Base-by-base conservation (phyloP, 1,139 yeast species). In the Hansenula sp. region DNA sequence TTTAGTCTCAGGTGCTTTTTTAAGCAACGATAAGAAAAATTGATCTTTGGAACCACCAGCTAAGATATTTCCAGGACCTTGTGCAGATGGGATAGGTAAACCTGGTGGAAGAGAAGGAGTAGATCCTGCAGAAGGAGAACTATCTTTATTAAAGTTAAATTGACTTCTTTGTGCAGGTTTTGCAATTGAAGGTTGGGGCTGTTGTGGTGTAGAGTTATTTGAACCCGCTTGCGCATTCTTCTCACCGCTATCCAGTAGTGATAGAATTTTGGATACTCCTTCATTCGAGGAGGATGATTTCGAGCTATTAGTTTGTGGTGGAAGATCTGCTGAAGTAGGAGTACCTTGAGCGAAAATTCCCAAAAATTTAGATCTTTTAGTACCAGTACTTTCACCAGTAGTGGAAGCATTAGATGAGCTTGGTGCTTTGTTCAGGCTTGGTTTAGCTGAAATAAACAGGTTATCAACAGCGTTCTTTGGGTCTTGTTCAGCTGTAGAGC, bases 21-120 rank as follows among this genome's bases (percentile, higher is more conserved):
- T 67, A 56, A 79, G 60, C 45, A 79, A 63, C 0, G 84, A 76
- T 67, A 74, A 68, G 59, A 79, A 77, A 50, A 79, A 79, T 6
- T 75, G 64, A 48, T 77, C 82, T 51, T 76, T 75, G 24, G 59
- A 55, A 24, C 51, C 54, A 33, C 36, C 40, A 6, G 42, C 46
- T 16, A 15, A 13, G 29, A 21, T 5, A 34, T 13, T 30, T 9
- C 19, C 18, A 10, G 30, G 38, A 16, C 18, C 24, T 34, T 24
- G 32, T 7, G 5, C 4, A 24, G 35, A 33, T 4, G 29, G 42
- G 13, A 38, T 40, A 4, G 38, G 44, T 17, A 52, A 36, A 16
- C 56, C 56, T 33, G 58, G 55, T 21, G 58, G 54, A 12, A 9
- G 38, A 33, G 28, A 13, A 12, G 17, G 41, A 46, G 47, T 17